A percentile compares a stretch with the other conserved stretches of the same genome.
Conservation (phyloP, 768 basidiomycete genomes). For the Cubamyces lactineus region DNA sequence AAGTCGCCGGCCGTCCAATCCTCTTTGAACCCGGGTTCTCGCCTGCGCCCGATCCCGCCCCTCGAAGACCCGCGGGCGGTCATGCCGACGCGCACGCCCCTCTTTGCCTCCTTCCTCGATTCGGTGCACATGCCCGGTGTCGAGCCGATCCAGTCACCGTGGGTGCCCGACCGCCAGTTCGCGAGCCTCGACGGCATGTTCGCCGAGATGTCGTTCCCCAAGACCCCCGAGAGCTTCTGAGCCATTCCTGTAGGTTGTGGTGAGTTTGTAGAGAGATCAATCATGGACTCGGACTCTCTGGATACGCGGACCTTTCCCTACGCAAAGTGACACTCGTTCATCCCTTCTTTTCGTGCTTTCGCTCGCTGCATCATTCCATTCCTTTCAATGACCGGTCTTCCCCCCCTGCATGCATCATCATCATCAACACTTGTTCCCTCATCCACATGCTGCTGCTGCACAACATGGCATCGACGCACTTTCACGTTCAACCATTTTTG, state of each 20-base stretch:
- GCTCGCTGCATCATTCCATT: constrained; percentile 22
- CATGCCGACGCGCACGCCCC: constrained; percentile 24
- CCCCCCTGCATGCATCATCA: constrained; percentile 1
- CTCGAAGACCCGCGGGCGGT: constrained; percentile 26
- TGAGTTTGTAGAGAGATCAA: constrained; percentile 8
- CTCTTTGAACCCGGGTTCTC: constrained; percentile 4
- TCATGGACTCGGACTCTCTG: constrained; percentile 20
- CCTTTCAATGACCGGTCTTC: constrained; percentile 4
- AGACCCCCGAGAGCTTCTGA: constrained; percentile 24
- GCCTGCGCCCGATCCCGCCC: constrained; percentile 20
- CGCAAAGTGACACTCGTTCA: constrained; percentile 25
- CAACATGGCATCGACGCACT: constrained; percentile 17
- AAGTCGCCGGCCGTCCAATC: constrained; percentile 16
- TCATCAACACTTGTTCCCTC: not conserved
- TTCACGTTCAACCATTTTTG: constrained; percentile 2
- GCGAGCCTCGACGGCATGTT: constrained; percentile 25
- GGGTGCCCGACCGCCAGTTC: constrained; percentile 24
- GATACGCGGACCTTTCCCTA: constrained; percentile 22
- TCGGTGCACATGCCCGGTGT: constrained; percentile 26
- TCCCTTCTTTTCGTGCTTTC: constrained; percentile 25
- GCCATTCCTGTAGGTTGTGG: not conserved
- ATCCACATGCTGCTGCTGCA: not conserved
- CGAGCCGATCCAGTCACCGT: constrained; percentile 29
- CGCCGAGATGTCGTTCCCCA: constrained; percentile 25
- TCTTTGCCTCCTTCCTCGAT: constrained; percentile 30